These are phyloP conservation scores for Chlamydomonas schloesseri DNA, from an alignment of 139 green algal genomes.

Conservation along the genomic window DNA sequence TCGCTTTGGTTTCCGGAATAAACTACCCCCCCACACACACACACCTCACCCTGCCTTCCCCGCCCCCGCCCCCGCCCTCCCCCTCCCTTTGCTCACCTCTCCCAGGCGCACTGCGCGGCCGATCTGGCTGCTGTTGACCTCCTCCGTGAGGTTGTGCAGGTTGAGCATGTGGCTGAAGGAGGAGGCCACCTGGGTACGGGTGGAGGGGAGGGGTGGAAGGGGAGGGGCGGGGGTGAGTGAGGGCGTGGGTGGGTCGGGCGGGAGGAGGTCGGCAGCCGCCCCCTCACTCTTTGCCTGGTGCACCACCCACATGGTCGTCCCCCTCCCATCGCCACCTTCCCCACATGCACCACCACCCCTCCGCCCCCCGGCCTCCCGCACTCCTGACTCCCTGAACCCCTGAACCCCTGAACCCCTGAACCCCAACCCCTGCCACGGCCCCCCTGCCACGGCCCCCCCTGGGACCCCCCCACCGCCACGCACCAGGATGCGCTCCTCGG, in stretches of 20 bases:
- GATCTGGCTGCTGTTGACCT: slow-evolving; percentile 79
- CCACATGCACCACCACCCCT: no score
- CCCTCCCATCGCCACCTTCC: no score
- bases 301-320: no score
- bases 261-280: neutral
- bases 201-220: neutral
- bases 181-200: slow-evolving; percentile 74
- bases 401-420: no score
- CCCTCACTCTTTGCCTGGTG: no score
- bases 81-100: slow-evolving; percentile 58
- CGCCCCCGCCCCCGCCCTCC: neutral
- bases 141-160: slow-evolving; percentile 92
- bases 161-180: slow-evolving; percentile 94
- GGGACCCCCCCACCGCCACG: no score
- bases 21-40: neutral
- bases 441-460: no score
- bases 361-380: no score
- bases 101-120: slow-evolving; percentile 80
- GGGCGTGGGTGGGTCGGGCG: neutral
- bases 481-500: slow-evolving; percentile 90
- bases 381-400: no score
- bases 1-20: no score
- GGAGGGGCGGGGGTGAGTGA: neutral
- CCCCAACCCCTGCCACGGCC: no score
- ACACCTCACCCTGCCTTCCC: neutral